Percentiles rank a stretch among this genome's conserved stretches.
Conservation (phyloP, 768 basidiomycete species). For the Mycena chlorophos region DNA sequence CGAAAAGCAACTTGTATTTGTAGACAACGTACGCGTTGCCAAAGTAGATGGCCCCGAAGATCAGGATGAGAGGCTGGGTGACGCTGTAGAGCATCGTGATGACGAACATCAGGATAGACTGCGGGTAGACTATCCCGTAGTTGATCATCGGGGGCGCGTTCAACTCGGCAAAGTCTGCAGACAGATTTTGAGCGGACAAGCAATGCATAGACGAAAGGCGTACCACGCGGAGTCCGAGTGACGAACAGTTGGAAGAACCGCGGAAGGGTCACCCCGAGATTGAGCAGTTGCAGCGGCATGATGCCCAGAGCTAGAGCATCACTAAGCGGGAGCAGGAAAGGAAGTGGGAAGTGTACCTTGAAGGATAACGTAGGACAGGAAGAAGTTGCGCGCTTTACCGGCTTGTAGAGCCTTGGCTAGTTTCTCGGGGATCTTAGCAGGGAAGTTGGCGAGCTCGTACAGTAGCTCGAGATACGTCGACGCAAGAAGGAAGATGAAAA, state of each 20-base stretch:
- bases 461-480: conserved; percentile 91
- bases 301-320: conserved; percentile 82
- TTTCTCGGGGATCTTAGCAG: conserved; percentile 92
- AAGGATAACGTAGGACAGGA: conserved; percentile 80
- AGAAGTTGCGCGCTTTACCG: conserved; percentile 80
- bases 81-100: conserved; percentile 95
- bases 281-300: conserved; percentile 94
- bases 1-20: conserved; percentile 96
- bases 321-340: conserved; percentile 15
- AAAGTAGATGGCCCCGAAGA: conserved; percentile 96
- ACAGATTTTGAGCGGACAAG: conserved; percentile 3
- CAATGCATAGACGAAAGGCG: conserved; percentile 11
- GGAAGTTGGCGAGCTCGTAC: conserved; percentile 88
- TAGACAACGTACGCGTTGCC: conserved; percentile 95
- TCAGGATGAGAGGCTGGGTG: conserved; percentile 90
- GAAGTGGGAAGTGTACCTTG: conserved; percentile 75
- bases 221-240: conserved; percentile 90
- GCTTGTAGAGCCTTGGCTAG: conserved; percentile 80
- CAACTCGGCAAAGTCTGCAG: conserved; percentile 86
- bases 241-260: conserved; percentile 73
- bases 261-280: conserved; percentile 85
- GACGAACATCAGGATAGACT: conserved; percentile 93
- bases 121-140: conserved; percentile 95
- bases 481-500: conserved; percentile 91
- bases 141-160: conserved; percentile 99